These are phyloP conservation scores for Talaromyces wortmannii DNA, from an alignment of 495 filamentous ascomycete genomes.

Conservation along the genomic window DNA sequence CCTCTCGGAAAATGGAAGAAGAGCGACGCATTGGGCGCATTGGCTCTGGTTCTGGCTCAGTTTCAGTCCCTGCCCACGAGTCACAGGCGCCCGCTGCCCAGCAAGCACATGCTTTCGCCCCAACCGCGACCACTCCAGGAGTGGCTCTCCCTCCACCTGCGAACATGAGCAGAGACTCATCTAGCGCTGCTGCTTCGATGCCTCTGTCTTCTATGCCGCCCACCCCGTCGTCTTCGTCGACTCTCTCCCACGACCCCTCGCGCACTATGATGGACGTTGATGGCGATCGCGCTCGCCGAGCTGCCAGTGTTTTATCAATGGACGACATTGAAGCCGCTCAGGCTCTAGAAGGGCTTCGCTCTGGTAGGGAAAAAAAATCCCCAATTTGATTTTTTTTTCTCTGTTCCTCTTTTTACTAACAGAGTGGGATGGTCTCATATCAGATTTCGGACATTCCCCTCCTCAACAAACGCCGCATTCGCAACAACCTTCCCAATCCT, in stretches of 20 bases:
- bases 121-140: neutral
- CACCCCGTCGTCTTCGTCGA: constrained; percentile 19
- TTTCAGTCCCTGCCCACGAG: neutral
- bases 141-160: neutral
- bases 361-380: constrained; percentile 46
- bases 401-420: neutral
- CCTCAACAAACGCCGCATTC: constrained; percentile 8
- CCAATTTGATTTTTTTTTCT: constrained; percentile 1
- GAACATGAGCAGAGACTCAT: neutral
- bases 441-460: constrained; percentile 6
- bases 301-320: constrained; percentile 52
- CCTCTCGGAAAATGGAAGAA: no score
- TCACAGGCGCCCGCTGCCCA: constrained; percentile 1
- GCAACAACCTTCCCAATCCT: constrained; percentile 16
- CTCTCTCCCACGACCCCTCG: neutral
- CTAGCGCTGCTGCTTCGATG: neutral
- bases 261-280: constrained; percentile 34
- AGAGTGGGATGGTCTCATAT: neutral
- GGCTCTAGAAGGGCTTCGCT: constrained; percentile 75
- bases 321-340: constrained; percentile 89
- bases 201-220: constrained; percentile 5
- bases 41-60: neutral
- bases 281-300: constrained; percentile 37
- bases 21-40: no score
- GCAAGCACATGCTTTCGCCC: constrained; percentile 1